Percentiles rank a stretch among this genome's conserved stretches.
Conservation (phyloP, 2,329 filamentous ascomycete species). For the Dryadomyces sulphureus region DNA sequence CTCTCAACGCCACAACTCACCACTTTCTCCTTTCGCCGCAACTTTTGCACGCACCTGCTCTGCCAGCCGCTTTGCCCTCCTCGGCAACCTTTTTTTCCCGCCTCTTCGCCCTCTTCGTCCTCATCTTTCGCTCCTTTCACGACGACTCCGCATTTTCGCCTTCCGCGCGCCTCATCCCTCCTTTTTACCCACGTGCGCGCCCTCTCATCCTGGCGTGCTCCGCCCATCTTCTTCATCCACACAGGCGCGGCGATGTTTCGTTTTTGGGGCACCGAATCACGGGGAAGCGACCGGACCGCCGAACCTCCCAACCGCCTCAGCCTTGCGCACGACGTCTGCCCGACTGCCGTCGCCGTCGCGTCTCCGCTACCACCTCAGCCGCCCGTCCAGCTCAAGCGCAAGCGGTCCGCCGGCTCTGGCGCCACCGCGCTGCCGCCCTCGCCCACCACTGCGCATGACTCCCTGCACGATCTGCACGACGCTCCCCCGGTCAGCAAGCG, state of each 20-base stretch:
- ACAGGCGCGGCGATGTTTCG: slow-evolving; percentile 41
- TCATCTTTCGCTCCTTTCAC: background rate
- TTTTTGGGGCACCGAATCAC: slow-evolving; percentile 43
- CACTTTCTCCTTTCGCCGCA: slow-evolving; percentile 4
- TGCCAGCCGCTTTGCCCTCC: background rate
- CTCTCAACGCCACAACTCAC: slow-evolving; percentile 4
- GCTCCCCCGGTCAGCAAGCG: slow-evolving; percentile 7
- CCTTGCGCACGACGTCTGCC: slow-evolving; percentile 11
- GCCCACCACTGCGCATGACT: slow-evolving; percentile 3
- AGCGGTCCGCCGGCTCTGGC: slow-evolving; percentile 2
- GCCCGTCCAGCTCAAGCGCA: slow-evolving; percentile 10
- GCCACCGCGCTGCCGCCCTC: slow-evolving; percentile 6
- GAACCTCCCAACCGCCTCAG: slow-evolving; percentile 18
- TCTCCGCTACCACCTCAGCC: too few relatives aligned
- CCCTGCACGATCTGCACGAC: background rate
- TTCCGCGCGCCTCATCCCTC: background rate
- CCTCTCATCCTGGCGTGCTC: slow-evolving; percentile 5
- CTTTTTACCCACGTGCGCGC: background rate
- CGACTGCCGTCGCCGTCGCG: background rate
- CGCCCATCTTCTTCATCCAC: slow-evolving; percentile 8
- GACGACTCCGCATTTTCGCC: too few relatives aligned
- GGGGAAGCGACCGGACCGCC: slow-evolving; percentile 38
- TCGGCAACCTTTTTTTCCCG: background rate
- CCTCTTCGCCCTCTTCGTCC: background rate
- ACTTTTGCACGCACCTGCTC: background rate